These are phyloP conservation scores for Chaetomium sp. DNA, from an alignment of 2,329 filamentous ascomycete species.

Conservation along the genomic window DNA sequence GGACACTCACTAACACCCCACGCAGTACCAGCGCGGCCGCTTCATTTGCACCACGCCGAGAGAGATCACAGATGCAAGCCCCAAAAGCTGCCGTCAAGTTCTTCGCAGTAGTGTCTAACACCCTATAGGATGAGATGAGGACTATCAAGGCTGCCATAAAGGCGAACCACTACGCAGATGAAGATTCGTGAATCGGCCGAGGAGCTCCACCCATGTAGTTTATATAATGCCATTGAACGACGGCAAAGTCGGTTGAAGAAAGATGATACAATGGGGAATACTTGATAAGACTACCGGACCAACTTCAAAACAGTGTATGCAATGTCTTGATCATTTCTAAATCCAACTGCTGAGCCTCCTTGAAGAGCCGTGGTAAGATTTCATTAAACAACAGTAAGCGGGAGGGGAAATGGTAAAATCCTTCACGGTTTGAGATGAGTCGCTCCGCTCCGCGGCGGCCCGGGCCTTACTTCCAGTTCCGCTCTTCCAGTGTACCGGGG, in stretches of 20 bases:
- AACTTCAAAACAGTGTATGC: too few species aligned
- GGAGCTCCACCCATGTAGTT: background rate
- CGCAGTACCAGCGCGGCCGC: background rate
- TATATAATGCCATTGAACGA: too few species aligned
- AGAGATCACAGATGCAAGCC: background rate
- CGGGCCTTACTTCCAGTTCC: too few species aligned
- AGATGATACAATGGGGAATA: too few species aligned
- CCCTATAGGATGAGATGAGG: background rate
- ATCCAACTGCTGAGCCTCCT: too few species aligned
- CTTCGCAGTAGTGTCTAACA: background rate
- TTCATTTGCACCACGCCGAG: background rate
- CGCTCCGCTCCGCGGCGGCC: too few species aligned
- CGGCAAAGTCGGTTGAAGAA: too few species aligned
- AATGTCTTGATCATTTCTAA: too few species aligned
- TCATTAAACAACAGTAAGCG: background rate
- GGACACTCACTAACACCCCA: background rate
- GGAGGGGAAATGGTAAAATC: background rate
- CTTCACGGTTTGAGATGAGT: too few species aligned
- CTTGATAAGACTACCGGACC: too few species aligned
- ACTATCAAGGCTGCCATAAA: background rate
- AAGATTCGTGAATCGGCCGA: background rate
- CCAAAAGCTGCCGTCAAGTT: background rate
- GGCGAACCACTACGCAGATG: conserved; percentile 2
- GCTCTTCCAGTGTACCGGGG: too few species aligned
- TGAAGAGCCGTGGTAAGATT: too few species aligned